A percentile compares a stretch with the other conserved stretches of the same genome.
These are phyloP conservation scores for Cryptosporidium ryanae DNA, from an alignment of 169 alveolate species.

Conservation along the genomic window DNA sequence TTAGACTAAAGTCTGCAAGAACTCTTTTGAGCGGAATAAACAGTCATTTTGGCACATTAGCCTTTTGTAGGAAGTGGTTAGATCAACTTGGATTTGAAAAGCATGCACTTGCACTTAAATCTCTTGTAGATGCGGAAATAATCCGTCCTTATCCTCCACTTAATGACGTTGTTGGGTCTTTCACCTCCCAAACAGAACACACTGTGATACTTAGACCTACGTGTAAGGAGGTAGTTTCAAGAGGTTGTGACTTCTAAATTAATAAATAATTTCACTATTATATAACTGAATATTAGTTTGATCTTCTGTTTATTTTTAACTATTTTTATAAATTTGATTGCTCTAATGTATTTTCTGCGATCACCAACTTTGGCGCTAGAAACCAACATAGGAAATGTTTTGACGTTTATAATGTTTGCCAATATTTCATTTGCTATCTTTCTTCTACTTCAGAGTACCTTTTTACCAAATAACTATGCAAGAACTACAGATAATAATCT, in stretches of 20 bases:
- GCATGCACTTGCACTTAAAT: conserved; percentile 93
- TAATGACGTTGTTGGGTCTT: conserved; percentile 94
- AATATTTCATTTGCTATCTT: too few species aligned
- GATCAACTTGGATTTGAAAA: conserved; percentile 95
- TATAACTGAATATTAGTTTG: too few species aligned
- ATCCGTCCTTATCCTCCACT: conserved; percentile 99
- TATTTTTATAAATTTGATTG: too few species aligned
- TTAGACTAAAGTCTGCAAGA: conserved; percentile 92
- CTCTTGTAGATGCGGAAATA: conserved; percentile 94
- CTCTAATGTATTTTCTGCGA: too few species aligned
- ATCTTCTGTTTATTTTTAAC: too few species aligned
- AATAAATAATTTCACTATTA: too few species aligned
- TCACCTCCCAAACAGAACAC: conserved; percentile 99
- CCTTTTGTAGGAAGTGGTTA: conserved; percentile 99
- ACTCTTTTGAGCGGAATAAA: conserved; percentile 92
- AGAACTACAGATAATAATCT: too few species aligned
- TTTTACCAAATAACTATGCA: too few species aligned
- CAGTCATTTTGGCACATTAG: conserved; percentile 96
- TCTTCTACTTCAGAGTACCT: too few species aligned
- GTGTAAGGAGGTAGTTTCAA: conserved; percentile 96
- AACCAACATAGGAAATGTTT: too few species aligned
- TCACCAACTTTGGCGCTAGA: too few species aligned
- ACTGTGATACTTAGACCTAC: conserved; percentile 97
- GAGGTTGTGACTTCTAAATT: conserved; percentile 97
- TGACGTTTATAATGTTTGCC: too few species aligned